These are phyloP conservation scores for Termitomyces sp. DNA, from an alignment of 1,284 basidiomycete species.

Conservation along the genomic window DNA sequence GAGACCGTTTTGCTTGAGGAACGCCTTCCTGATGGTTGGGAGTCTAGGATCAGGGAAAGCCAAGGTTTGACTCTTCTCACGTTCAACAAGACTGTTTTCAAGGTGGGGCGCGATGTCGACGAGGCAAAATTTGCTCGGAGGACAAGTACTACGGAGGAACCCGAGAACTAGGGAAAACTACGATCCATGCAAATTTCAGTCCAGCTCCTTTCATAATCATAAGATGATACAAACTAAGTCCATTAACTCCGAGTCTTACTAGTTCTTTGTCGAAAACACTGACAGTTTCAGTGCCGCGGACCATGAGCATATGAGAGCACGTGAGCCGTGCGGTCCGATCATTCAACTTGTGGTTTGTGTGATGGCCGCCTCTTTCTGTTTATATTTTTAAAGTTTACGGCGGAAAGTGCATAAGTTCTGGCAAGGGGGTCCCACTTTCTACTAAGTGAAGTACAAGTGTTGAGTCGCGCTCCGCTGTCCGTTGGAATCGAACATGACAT, in stretches of 20 bases:
- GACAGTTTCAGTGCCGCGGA: not conserved
- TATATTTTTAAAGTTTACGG: no score
- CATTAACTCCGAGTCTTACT: not conserved
- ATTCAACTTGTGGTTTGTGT: no score
- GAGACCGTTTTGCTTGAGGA: constrained; percentile 56
- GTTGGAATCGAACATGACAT: no score
- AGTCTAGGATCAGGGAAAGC: constrained; percentile 47
- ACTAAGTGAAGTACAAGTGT: not conserved
- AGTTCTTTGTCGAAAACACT: not conserved
- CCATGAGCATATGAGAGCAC: no score
- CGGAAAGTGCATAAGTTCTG: no score
- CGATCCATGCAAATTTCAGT: no score
- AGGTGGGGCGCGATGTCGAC: constrained; percentile 40
- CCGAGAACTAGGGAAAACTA: not conserved
- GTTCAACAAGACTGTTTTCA: constrained; percentile 53
- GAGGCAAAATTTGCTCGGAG: constrained; percentile 25
- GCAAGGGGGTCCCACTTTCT: not conserved
- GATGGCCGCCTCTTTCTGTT: no score
- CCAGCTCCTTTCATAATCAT: not conserved
- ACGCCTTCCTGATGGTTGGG: constrained; percentile 64
- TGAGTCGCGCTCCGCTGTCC: not conserved
- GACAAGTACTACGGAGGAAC: constrained; percentile 1
- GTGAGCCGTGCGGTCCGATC: no score
- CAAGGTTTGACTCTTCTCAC: constrained; percentile 53
- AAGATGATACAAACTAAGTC: not conserved